Evolutionary conservation across 148 eudicot genomes (phyloP).

Genomic region (Camellia japonica): DNA sequence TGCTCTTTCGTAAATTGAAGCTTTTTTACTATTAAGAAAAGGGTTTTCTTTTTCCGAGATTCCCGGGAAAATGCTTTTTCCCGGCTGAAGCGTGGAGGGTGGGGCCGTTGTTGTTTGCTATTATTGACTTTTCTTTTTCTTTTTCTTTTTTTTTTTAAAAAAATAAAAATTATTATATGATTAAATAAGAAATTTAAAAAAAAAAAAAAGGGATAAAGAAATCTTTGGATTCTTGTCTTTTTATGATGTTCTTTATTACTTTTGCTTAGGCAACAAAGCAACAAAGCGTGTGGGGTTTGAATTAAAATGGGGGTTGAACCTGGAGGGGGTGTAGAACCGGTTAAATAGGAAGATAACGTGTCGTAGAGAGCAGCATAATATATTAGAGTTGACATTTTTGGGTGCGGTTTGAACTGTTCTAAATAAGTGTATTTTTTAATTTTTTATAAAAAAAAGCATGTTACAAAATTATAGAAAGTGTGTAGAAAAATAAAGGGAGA

Average conservation of each 20-base stretch:
- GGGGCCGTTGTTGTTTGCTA: slow-evolving; percentile 7
- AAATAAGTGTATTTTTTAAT: no score
- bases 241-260: not conserved
- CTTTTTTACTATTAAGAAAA: not conserved
- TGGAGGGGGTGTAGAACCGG: slow-evolving; percentile 21
- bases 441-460: no score
- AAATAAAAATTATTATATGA: not conserved
- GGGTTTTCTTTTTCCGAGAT: slow-evolving; percentile 22
- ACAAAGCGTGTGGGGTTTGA: slow-evolving; percentile 30
- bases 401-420: no score
- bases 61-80: slow-evolving; percentile 34
- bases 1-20: no score
- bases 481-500: no score
- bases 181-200: not conserved
- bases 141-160: no score
- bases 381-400: no score
- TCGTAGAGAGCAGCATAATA: not conserved
- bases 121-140: slow-evolving; percentile 14
- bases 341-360: slow-evolving; percentile 6
- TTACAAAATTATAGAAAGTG: no score
- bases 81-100: slow-evolving; percentile 31
- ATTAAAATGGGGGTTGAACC: slow-evolving; percentile 10
- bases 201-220: not conserved
- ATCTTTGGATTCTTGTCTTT: slow-evolving; percentile 5
- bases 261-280: not conserved